phyloP scores from a whole-genome alignment of 176 grass and related monocot species.

The Oropetium thomaeum region DNA sequence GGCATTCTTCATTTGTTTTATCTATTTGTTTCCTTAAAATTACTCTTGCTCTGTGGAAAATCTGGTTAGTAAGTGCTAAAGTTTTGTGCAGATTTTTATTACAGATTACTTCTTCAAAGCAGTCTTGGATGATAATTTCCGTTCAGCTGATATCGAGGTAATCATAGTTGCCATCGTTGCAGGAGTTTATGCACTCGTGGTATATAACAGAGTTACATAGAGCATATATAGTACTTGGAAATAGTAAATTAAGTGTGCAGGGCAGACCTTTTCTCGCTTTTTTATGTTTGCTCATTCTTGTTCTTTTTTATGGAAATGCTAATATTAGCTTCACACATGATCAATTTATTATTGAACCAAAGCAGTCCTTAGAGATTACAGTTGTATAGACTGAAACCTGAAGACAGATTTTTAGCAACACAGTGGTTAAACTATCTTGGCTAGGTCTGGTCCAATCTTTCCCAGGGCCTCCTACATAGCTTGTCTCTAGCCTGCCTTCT shows the following conservation, averaged over 20 bases:
- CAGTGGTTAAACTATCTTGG: no score
- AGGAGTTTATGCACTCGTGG: not conserved
- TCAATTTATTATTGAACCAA: not conserved
- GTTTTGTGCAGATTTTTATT: constrained; percentile 75
- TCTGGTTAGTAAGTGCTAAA: not conserved
- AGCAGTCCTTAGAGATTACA: not conserved
- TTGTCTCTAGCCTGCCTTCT: no score
- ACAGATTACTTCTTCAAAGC: constrained; percentile 98
- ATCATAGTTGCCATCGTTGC: not conserved
- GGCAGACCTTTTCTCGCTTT: not conserved
- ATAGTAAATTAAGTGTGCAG: not conserved
- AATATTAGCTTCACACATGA: not conserved
- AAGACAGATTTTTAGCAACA: no score
- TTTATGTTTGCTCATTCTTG: not conserved
- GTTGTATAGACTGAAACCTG: no score
- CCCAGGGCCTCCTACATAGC: no score
- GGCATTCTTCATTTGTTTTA: not conserved
- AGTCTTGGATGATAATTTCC: constrained; percentile 67
- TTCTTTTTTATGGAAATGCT: not conserved
- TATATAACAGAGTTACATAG: not conserved
- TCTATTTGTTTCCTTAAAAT: not conserved
- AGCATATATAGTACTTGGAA: not conserved
- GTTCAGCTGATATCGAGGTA: constrained; percentile 88
- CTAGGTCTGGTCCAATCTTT: no score
- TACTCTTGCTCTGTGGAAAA: not conserved